Base-by-base conservation (phyloP, 345 rosid species). In the Eucalyptus albens region DNA sequence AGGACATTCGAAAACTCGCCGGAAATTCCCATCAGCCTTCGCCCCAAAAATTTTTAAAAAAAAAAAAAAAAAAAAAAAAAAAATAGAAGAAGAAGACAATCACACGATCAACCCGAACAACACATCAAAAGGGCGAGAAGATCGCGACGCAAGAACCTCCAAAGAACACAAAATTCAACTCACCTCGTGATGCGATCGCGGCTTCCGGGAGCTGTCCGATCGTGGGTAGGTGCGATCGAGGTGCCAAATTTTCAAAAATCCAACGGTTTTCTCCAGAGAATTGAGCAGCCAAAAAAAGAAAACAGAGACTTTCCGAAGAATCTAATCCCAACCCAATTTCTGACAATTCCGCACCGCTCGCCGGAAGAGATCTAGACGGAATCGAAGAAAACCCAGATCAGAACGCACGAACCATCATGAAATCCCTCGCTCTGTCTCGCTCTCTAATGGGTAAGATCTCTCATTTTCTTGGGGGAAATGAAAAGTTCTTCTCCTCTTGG, bases 161-260 rank as follows among this genome's bases (percentile, higher is more conserved):
- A 26, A 53, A 86, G 15, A 62, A 5, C 16, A 53, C 45, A 19
- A 17, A 86, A 86, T 31, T 51, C 45, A 40, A 33, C 88, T 86
- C 67, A 86, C 88, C 88, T 51, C 24, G 44, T 19, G 56, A 37
- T 31, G 29, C 88, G 88, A 86, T 86, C 88, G 45, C 62, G 88
- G 29, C 62, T 47, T 51, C 33, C 85, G 27, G 77, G 85, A 77
- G 47, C 85, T 77, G 85, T 77, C 85, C 85, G 47, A 77, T 77
- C 85, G 85, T 21, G 85, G 83, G 47, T 77, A 40, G 47, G 83
- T 40, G 85, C 85, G 85, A 77, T 77, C 85, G 47, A 40, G 47
- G 47, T 21, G 47, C 85, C 85, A 40, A 77, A 77, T 77, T 77
- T 40, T 40, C 85, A 40, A 77, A 77, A 69, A 5, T 33, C 7